Conservation (phyloP, 2,329 filamentous ascomycete genomes). For the Meredithiella fracta region DNA sequence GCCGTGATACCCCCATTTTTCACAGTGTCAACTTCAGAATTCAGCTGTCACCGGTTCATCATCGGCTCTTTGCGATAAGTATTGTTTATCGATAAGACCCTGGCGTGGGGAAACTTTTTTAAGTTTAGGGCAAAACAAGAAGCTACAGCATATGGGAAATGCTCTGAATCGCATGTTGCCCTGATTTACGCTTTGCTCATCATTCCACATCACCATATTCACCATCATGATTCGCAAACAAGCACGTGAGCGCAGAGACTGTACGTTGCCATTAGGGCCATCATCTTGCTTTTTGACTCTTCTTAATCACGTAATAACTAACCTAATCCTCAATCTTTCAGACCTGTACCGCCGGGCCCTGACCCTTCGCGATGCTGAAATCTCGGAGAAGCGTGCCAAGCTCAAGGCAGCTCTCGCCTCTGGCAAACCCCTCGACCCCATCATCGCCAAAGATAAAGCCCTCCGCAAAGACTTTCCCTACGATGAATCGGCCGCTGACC, state of each 20-base stretch:
- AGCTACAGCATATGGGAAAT: background rate
- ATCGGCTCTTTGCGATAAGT: background rate
- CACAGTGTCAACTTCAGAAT: too few relatives aligned
- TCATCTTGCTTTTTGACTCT: background rate
- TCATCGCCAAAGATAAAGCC: conserved; percentile 70
- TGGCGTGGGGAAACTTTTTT: conserved; percentile 14
- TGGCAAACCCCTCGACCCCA: conserved; percentile 68
- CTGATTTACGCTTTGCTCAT: background rate
- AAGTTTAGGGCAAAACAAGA: background rate
- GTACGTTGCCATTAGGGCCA: conserved; percentile 13
- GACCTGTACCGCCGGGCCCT: conserved; percentile 79
- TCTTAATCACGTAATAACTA: background rate
- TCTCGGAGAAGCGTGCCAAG: conserved; percentile 77
- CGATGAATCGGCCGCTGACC: conserved; percentile 64
- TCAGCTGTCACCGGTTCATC: background rate
- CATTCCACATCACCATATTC: background rate
- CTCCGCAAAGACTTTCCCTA: conserved; percentile 83
- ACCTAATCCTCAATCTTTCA: background rate
- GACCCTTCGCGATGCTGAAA: conserved; percentile 77
- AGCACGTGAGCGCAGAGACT: conserved; percentile 27
- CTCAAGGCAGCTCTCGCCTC: conserved; percentile 74
- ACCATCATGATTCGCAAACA: conserved; percentile 21
- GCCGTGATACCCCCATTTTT: too few relatives aligned
- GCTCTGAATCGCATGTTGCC: background rate
- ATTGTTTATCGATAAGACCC: background rate